A percentile compares a stretch with the other conserved stretches of the same genome.
Conservation (phyloP, 371 early-diverging fungal genomes). For the Synchytrium microbalum region DNA sequence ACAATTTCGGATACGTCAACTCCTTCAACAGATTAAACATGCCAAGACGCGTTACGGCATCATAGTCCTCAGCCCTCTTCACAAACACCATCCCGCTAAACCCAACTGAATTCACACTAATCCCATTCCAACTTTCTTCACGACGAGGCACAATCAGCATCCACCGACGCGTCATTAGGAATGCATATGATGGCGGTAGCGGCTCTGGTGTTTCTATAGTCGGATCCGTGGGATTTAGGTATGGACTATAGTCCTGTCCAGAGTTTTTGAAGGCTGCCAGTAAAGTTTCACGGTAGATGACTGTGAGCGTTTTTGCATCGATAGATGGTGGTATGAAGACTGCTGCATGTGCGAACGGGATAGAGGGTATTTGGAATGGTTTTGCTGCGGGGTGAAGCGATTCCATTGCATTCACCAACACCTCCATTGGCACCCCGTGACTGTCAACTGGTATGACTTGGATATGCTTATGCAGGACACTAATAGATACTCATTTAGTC, state of each 20-base stretch:
- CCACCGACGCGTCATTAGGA: conserved; percentile 59
- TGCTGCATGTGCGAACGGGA: conserved; percentile 19
- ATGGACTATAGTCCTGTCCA: conserved; percentile 8
- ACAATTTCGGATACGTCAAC: conserved; percentile 3
- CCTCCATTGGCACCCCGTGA: not conserved
- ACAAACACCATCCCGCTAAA: conserved; percentile 61
- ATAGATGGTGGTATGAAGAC: not conserved
- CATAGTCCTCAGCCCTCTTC: conserved; percentile 47
- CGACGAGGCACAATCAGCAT: conserved; percentile 64
- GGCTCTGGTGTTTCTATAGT: not conserved
- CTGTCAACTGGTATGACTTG: conserved; percentile 53
- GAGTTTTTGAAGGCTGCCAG: conserved; percentile 2
- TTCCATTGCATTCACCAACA: not conserved
- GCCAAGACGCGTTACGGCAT: conserved; percentile 26
- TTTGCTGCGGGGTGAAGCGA: not conserved
- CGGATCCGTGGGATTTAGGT: conserved; percentile 4
- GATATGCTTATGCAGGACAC: conserved; percentile 57
- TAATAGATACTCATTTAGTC: conserved; percentile 10
- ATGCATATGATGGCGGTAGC: conserved; percentile 47
- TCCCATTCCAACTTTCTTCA: conserved; percentile 31
- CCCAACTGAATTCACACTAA: conserved; percentile 59
- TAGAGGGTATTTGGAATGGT: conserved; percentile 6
- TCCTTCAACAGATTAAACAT: conserved; percentile 10
- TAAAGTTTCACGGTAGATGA: not conserved
- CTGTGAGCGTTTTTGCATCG: not conserved